Conservation (phyloP, 768 basidiomycete genomes). For the Macrolepiota albuminosa region DNA sequence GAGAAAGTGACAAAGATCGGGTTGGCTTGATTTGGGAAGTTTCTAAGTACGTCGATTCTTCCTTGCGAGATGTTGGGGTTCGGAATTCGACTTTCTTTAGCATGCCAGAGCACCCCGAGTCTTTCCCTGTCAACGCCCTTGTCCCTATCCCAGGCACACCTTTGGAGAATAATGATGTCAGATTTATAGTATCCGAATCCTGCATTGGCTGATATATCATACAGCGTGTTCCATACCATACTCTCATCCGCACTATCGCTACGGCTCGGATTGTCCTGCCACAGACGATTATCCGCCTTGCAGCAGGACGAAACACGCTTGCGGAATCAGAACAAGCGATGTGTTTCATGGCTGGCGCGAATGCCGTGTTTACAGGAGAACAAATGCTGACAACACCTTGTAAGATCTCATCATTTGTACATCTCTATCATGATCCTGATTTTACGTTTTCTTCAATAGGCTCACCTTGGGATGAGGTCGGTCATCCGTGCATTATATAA, state of each 20-base stretch:
- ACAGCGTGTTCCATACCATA: conserved; percentile 77
- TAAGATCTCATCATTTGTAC: conserved; percentile 32
- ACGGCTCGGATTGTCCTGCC: conserved; percentile 93
- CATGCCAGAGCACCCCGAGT: conserved; percentile 96
- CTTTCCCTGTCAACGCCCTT: conserved; percentile 96
- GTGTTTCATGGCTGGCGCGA: conserved; percentile 98
- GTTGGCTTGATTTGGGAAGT: conserved; percentile 94
- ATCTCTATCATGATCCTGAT: conserved; percentile 8
- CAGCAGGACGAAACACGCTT: conserved; percentile 88
- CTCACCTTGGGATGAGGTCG: conserved; percentile 90
- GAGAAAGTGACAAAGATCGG: conserved; percentile 85
- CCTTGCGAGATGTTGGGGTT: conserved; percentile 1
- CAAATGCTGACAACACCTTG: conserved; percentile 97
- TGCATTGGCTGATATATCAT: conserved; percentile 7
- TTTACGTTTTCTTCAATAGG: conserved; percentile 35
- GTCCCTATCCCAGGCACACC: conserved; percentile 96
- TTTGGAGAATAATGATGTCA: conserved; percentile 82
- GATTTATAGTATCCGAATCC: conserved; percentile 9
- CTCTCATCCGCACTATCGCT: conserved; percentile 88
- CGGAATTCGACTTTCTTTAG: conserved; percentile 33
- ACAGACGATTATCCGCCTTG: conserved; percentile 88
- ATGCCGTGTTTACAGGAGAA: conserved; percentile 98
- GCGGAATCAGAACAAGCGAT: conserved; percentile 91
- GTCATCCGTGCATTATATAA: conserved; percentile 9
- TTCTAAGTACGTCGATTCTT: conserved; percentile 57